phyloP scores from a whole-genome alignment of 345 rosid genomes.

The Boechera divaricarpa region DNA sequence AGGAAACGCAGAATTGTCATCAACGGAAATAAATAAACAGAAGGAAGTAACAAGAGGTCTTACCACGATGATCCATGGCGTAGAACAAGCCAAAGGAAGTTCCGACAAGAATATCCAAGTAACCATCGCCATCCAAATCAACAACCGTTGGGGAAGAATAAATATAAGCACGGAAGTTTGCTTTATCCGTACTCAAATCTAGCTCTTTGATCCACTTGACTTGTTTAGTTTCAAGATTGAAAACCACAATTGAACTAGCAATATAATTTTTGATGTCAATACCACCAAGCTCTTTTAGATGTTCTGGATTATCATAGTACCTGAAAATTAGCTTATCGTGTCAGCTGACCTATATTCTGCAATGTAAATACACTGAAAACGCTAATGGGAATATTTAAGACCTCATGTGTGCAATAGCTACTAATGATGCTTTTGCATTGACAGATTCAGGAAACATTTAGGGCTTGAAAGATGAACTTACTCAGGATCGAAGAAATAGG shows the following conservation, averaged over 20 bases:
- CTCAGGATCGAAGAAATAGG: slow-evolving; percentile 98
- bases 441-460: slow-evolving; percentile 10
- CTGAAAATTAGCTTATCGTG: slow-evolving; percentile 46
- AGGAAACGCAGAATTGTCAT: slow-evolving; percentile 2
- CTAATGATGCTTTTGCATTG: slow-evolving; percentile 30
- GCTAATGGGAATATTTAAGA: not conserved
- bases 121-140: slow-evolving; percentile 99
- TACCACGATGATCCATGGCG: slow-evolving; percentile 97
- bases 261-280: slow-evolving; percentile 90
- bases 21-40: not conserved
- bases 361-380: slow-evolving; percentile 18
- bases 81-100: slow-evolving; percentile 96
- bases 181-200: slow-evolving; percentile 80
- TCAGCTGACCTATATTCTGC: slow-evolving; percentile 25
- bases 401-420: slow-evolving; percentile 14
- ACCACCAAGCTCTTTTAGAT: slow-evolving; percentile 82
- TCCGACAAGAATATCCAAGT: slow-evolving; percentile 96
- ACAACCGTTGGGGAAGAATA: slow-evolving; percentile 93
- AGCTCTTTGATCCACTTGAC: slow-evolving; percentile 88
- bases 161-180: slow-evolving; percentile 81
- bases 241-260: slow-evolving; percentile 88
- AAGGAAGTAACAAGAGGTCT: slow-evolving; percentile 31
- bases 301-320: slow-evolving; percentile 96
- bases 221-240: slow-evolving; percentile 97
- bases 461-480: slow-evolving; percentile 51